phyloP scores from a whole-genome alignment of 305 asterid species.

The Ajuga reptans region DNA sequence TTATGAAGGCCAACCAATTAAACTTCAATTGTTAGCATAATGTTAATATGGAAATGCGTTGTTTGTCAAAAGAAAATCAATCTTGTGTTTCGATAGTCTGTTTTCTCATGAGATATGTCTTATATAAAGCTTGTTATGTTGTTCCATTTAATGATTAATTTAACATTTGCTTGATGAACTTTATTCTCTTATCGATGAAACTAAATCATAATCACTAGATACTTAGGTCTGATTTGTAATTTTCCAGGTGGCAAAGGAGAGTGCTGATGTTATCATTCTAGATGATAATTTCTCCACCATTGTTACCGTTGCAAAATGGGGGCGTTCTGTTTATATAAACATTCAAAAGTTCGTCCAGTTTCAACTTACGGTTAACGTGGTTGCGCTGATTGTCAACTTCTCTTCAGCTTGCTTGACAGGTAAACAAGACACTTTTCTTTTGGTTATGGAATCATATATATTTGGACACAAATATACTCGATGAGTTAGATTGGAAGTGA shows the following conservation, averaged over 20 bases:
- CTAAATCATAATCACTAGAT: neutral
- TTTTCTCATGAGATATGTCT: neutral
- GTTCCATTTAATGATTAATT: neutral
- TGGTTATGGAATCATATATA: neutral
- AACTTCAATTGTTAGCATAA: no score
- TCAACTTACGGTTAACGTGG: constrained; percentile 91
- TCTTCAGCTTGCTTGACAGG: constrained; percentile 96
- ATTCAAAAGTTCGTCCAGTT: constrained; percentile 88
- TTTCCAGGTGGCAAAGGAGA: constrained; percentile 89
- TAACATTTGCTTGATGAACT: neutral
- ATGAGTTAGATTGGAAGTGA: no score
- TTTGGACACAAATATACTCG: neutral
- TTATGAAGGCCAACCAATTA: neutral
- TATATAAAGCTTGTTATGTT: neutral
- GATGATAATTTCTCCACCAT: constrained; percentile 93
- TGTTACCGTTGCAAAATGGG: constrained; percentile 92
- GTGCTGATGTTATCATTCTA: constrained; percentile 88
- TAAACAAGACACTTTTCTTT: constrained; percentile 18
- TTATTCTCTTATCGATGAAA: neutral
- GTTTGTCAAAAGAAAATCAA: neutral
- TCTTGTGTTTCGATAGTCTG: neutral
- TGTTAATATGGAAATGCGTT: no score
- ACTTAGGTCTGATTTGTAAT: constrained; percentile 15
- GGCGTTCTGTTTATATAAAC: constrained; percentile 85
- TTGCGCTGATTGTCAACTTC: constrained; percentile 86